Evolutionary conservation across 805 yeast genomes (phyloP).

Genomic region (Suhomyces prunicola): DNA sequence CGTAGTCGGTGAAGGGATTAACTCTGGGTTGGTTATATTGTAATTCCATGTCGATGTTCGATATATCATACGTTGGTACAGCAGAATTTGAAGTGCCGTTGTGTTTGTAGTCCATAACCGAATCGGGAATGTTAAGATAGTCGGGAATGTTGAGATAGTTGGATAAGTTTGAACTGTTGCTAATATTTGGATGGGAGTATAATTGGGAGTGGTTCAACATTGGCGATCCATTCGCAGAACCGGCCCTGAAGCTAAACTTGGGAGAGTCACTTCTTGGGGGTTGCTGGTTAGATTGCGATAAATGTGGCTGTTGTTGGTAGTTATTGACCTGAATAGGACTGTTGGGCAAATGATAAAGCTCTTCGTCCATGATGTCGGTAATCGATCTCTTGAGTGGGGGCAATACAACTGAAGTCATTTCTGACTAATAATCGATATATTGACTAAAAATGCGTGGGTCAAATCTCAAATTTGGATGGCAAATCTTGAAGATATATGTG

Average conservation of each 20-base stretch:
- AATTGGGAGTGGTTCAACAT: slow-evolving; percentile 9
- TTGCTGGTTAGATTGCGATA: slow-evolving; percentile 1
- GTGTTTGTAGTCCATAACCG: slow-evolving; percentile 23
- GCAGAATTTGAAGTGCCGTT: slow-evolving; percentile 8
- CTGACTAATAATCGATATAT: neutral
- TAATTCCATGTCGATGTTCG: slow-evolving; percentile 11
- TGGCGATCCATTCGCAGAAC: slow-evolving; percentile 8
- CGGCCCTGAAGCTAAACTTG: slow-evolving; percentile 6
- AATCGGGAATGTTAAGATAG: slow-evolving; percentile 31
- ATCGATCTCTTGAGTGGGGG: slow-evolving; percentile 52
- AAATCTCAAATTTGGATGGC: slow-evolving; percentile 3
- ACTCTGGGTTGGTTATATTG: slow-evolving; percentile 5
- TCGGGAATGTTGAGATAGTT: slow-evolving; percentile 29
- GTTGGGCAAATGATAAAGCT: slow-evolving; percentile 44
- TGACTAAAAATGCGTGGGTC: neutral
- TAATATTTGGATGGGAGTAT: slow-evolving; percentile 13
- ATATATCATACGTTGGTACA: slow-evolving; percentile 2
- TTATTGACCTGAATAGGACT: slow-evolving; percentile 13
- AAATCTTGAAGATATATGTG: slow-evolving; percentile 6
- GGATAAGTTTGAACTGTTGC: slow-evolving; percentile 20
- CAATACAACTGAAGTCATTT: slow-evolving; percentile 50
- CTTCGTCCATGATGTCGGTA: slow-evolving; percentile 61
- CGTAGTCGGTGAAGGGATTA: slow-evolving; percentile 39
- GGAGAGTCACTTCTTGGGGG: slow-evolving; percentile 10
- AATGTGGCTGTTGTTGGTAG: neutral